A percentile compares a stretch with the other conserved stretches of the same genome.
These are phyloP conservation scores for Malbranchea zuffiana DNA, from an alignment of 2,329 filamentous ascomycete genomes.

Conservation along the genomic window DNA sequence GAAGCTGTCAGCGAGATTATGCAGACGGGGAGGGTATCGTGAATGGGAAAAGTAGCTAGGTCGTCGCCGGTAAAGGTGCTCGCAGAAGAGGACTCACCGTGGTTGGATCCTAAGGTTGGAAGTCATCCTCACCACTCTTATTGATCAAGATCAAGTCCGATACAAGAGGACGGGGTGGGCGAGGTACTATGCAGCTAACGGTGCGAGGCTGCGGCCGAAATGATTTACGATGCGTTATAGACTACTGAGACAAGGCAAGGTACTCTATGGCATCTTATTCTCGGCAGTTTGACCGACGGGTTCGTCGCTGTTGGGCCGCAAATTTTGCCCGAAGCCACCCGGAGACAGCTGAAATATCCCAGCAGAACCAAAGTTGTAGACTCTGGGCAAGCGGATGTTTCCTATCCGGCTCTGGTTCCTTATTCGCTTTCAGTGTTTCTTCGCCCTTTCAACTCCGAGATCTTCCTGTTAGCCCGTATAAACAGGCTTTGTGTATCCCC, in stretches of 20 bases:
- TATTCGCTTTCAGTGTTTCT: too few relatives aligned
- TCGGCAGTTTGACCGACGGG: conserved; percentile 1
- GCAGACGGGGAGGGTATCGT: neutral
- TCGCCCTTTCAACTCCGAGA: too few relatives aligned
- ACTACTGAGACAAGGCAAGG: conserved; percentile 5
- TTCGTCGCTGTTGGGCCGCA: conserved; percentile 2
- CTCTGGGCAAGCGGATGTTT: too few relatives aligned
- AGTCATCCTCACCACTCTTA: conserved; percentile 6
- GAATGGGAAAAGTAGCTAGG: neutral
- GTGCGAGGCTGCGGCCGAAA: neutral
- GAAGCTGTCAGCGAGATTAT: conserved; percentile 10
- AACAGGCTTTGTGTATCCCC: too few relatives aligned
- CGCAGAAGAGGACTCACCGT: conserved; percentile 8
- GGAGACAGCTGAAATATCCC: too few relatives aligned
- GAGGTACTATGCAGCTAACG: neutral
- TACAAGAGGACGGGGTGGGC: neutral
- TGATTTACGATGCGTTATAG: too few relatives aligned
- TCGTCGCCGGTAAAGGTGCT: neutral
- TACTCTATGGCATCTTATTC: conserved; percentile 6
- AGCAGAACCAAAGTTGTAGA: too few relatives aligned
- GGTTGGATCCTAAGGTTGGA: conserved; percentile 10
- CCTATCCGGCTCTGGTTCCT: too few relatives aligned
- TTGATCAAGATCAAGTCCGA: neutral
- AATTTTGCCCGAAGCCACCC: conserved; percentile 7
- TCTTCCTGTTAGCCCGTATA: too few relatives aligned